Evolutionary conservation across 495 filamentous ascomycete genomes (phyloP).

Genomic region (Pyrenula massariospora): DNA sequence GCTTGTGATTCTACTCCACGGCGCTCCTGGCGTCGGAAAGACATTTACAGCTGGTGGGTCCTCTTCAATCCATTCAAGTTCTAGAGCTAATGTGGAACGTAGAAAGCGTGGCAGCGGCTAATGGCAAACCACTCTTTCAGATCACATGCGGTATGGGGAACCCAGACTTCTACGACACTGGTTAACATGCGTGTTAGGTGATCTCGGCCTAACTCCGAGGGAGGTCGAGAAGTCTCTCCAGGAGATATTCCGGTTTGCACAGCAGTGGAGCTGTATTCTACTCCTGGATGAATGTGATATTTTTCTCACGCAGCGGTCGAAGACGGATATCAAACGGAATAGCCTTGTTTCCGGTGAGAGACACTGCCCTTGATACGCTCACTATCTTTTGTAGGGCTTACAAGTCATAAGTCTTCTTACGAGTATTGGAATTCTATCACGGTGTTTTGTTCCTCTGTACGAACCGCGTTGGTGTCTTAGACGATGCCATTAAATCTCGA

Average conservation of each 20-base stretch:
- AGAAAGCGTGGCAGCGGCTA: constrained; percentile 37
- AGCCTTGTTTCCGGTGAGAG: constrained; percentile 7
- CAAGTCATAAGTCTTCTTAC: neutral
- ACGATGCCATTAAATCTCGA: neutral
- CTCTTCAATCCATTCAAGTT: constrained; percentile 36
- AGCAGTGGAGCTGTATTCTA: constrained; percentile 29
- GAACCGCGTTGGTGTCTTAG: neutral
- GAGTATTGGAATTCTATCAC: neutral
- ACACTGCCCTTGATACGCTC: neutral
- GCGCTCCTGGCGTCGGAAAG: constrained; percentile 47
- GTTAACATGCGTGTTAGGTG: constrained; percentile 22
- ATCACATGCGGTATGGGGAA: constrained; percentile 33
- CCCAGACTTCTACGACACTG: constrained; percentile 15
- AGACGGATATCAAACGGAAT: neutral
- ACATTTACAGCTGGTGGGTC: constrained; percentile 36
- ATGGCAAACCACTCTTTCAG: constrained; percentile 35
- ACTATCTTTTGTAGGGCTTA: neutral
- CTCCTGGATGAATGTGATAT: neutral
- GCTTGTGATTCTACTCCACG: constrained; percentile 47
- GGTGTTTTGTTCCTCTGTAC: neutral
- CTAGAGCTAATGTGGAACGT: constrained; percentile 34
- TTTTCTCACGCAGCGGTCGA: constrained; percentile 1
- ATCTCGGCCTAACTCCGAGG: constrained; percentile 36
- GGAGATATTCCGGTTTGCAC: neutral
- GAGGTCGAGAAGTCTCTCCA: constrained; percentile 27